A percentile compares a stretch with the other conserved stretches of the same genome.
phyloP scores from a whole-genome alignment of 2,329 filamentous ascomycete genomes.

The Alternaria consortialis region DNA sequence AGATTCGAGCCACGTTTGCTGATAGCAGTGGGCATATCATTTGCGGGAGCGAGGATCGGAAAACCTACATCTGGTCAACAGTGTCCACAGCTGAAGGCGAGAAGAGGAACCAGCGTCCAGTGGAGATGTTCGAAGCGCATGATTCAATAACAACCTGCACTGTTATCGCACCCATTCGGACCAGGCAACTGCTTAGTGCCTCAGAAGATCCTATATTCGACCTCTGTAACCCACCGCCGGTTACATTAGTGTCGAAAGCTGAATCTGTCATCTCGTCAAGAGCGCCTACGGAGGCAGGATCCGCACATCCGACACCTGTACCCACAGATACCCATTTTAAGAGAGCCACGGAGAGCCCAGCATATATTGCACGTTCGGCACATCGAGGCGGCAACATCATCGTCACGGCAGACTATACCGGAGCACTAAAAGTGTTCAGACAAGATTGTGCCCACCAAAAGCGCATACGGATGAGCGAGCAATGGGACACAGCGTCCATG shows the following conservation, averaged over 20 bases:
- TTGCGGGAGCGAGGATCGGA: slow-evolving; percentile 90
- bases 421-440: slow-evolving; percentile 91
- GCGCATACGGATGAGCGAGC: slow-evolving; percentile 66
- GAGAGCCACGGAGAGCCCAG: slow-evolving; percentile 71
- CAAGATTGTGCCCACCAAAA: slow-evolving; percentile 91
- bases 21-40: slow-evolving; percentile 88
- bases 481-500: slow-evolving; percentile 80
- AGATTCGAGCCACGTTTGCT: slow-evolving; percentile 88
- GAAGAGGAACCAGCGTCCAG: slow-evolving; percentile 79
- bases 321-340: slow-evolving; percentile 49
- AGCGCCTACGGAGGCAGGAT: slow-evolving; percentile 55
- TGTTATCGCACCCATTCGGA: slow-evolving; percentile 80
- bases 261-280: slow-evolving; percentile 66
- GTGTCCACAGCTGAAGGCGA: slow-evolving; percentile 67
- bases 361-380: slow-evolving; percentile 77
- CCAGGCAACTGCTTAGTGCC: slow-evolving; percentile 77
- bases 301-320: slow-evolving; percentile 43
- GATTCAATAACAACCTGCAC: slow-evolving; percentile 89
- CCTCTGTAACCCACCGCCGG: slow-evolving; percentile 91
- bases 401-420: slow-evolving; percentile 86
- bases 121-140: slow-evolving; percentile 92
- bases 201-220: slow-evolving; percentile 96
- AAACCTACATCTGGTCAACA: slow-evolving; percentile 88
- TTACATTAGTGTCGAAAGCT: slow-evolving; percentile 79
- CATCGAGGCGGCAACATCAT: slow-evolving; percentile 90